Percentiles rank a stretch among this genome's conserved stretches.
These are phyloP conservation scores for Elsinoe arachidis DNA, from an alignment of 2,329 filamentous ascomycete species.

Conservation along the genomic window DNA sequence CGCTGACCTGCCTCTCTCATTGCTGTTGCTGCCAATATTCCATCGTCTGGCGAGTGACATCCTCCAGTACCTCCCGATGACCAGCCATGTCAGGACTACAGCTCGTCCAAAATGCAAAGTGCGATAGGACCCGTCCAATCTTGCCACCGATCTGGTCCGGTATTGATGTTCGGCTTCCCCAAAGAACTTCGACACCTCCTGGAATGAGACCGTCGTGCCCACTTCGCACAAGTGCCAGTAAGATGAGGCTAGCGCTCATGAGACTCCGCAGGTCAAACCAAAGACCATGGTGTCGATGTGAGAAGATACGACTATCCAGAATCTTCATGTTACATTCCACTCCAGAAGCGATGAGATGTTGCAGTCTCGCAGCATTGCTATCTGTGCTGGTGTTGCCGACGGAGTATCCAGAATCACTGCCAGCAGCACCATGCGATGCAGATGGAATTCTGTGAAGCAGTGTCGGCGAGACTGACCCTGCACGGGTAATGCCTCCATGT, in stretches of 20 bases:
- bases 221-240: slow-evolving; percentile 21
- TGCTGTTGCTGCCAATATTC: no score
- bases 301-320: slow-evolving; percentile 20
- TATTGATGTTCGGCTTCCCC: background rate
- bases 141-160: slow-evolving; percentile 7
- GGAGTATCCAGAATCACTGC: background rate
- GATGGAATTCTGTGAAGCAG: background rate
- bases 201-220: slow-evolving; percentile 18
- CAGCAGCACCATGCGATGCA: background rate
- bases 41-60: background rate
- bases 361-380: background rate
- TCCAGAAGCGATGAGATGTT: slow-evolving; percentile 19
- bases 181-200: slow-evolving; percentile 7
- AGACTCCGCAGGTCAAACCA: slow-evolving; percentile 26
- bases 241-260: slow-evolving; percentile 20
- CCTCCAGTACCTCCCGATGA: slow-evolving; percentile 14
- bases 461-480: no score
- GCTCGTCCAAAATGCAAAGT: slow-evolving; percentile 12
- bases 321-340: slow-evolving; percentile 24
- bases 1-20: no score
- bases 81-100: slow-evolving; percentile 12
- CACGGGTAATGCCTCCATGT: slow-evolving; percentile 15
- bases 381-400: background rate
- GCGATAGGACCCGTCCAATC: slow-evolving; percentile 13
- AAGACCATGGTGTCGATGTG: slow-evolving; percentile 27